Evolutionary conservation across 768 basidiomycete genomes (phyloP).

Genomic region (Suillus brevipes): DNA sequence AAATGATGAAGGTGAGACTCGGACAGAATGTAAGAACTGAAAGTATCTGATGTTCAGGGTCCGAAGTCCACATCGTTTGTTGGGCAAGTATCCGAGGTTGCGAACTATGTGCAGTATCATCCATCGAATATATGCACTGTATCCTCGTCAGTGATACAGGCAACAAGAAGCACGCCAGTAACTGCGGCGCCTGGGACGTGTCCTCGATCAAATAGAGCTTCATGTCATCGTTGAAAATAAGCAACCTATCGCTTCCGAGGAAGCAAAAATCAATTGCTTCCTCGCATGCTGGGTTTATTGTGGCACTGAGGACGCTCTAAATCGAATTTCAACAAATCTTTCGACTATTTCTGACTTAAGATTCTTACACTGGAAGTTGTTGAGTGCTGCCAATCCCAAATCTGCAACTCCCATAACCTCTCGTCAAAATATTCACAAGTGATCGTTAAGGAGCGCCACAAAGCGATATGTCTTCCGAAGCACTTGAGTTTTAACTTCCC

Average conservation of each 20-base stretch:
- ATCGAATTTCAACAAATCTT: background rate
- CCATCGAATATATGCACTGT: background rate
- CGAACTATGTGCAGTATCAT: background rate
- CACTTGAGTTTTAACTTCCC: background rate
- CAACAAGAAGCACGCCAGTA: background rate
- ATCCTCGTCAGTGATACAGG: background rate
- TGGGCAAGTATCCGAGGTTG: background rate
- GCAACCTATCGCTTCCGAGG: background rate
- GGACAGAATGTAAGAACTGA: background rate
- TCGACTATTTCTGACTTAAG: background rate
- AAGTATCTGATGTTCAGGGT: background rate
- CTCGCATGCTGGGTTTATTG: background rate
- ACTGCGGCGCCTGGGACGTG: background rate
- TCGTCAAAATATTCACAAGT: background rate
- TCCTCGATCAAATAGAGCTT: background rate
- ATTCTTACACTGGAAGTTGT: background rate
- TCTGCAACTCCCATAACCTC: background rate
- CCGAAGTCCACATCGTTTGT: background rate
- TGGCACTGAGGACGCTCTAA: background rate
- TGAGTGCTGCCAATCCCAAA: conserved; percentile 1
- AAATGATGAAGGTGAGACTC: background rate
- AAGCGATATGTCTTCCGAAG: background rate
- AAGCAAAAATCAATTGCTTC: background rate
- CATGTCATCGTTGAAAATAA: background rate
- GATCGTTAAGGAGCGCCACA: background rate